A percentile compares a stretch with the other conserved stretches of the same genome.
These are phyloP conservation scores for Candida labiduridarum DNA, from an alignment of 1,139 yeast species.

Conservation along the genomic window DNA sequence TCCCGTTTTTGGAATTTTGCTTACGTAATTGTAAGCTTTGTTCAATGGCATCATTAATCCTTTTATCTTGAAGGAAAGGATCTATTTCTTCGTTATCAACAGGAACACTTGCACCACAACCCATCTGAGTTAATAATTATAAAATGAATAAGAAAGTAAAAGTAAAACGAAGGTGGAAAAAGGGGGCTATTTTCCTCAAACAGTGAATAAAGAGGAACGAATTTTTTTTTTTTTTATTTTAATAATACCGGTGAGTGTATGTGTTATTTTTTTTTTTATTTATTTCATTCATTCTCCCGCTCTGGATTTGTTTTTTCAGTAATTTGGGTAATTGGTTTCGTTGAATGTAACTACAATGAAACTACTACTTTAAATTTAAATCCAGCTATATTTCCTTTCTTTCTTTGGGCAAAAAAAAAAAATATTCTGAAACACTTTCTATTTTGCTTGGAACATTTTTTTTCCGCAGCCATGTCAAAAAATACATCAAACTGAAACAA, in stretches of 20 bases:
- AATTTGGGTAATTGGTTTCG: neutral
- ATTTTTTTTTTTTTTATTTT: no score
- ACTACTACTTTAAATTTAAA: neutral
- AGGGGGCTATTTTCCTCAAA: no score
- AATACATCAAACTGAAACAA: neutral
- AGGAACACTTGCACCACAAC: conserved; percentile 64
- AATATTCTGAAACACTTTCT: conserved; percentile 1
- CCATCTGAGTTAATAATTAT: conserved; percentile 38
- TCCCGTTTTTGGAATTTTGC: conserved; percentile 49
- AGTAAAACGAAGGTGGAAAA: neutral
- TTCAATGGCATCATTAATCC: conserved; percentile 69
- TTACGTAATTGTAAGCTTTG: conserved; percentile 58
- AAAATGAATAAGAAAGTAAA: neutral
- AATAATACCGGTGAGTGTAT: neutral
- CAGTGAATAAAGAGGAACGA: no score
- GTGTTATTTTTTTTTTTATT: no score
- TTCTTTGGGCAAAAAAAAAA: neutral
- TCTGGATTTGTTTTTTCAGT: no score
- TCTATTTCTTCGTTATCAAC: conserved; percentile 47
- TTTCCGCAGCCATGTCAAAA: conserved; percentile 8
- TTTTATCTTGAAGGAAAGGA: conserved; percentile 52
- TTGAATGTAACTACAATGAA: neutral
- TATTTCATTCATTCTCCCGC: no score
- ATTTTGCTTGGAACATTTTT: neutral
- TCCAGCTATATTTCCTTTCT: neutral